phyloP scores from a whole-genome alignment of 1,139 yeast genomes.

The Diutina siamensis region DNA sequence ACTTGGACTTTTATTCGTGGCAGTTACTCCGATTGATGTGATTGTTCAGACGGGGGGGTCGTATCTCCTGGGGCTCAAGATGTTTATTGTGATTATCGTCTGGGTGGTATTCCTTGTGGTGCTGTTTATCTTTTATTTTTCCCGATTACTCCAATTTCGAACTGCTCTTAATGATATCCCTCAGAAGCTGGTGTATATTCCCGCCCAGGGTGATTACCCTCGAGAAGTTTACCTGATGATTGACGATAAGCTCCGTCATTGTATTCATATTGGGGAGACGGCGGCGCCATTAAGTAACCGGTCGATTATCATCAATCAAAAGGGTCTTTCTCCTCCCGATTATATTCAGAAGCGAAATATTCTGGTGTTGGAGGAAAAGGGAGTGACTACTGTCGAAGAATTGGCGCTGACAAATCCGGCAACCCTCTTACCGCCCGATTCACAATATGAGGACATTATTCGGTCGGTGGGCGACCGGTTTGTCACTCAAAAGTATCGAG shows the following conservation, averaged over 20 bases:
- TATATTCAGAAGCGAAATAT: conserved; percentile 23
- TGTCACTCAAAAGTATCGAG: conserved; percentile 7
- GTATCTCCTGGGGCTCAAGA: conserved; percentile 48
- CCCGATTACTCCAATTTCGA: conserved; percentile 47
- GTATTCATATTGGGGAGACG: conserved; percentile 29
- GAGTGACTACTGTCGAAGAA: conserved; percentile 1
- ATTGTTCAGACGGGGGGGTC: conserved; percentile 51
- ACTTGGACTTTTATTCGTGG: conserved; percentile 32
- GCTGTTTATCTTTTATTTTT: conserved; percentile 34
- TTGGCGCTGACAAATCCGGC: conserved; percentile 13
- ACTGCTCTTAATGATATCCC: conserved; percentile 68
- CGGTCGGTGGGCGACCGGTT: conserved; percentile 40
- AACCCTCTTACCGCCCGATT: conserved; percentile 41
- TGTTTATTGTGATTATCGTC: conserved; percentile 65
- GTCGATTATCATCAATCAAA: conserved; percentile 39
- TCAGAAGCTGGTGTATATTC: conserved; percentile 47
- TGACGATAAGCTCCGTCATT: conserved; percentile 32
- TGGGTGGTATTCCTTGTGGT: conserved; percentile 48
- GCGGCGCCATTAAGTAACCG: conserved; percentile 39
- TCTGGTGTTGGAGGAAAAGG: not conserved
- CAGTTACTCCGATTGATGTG: conserved; percentile 68
- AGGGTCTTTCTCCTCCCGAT: conserved; percentile 46
- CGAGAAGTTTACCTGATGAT: conserved; percentile 25
- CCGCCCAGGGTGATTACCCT: conserved; percentile 55
- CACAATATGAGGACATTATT: conserved; percentile 55